phyloP scores from a whole-genome alignment of 2,329 filamentous ascomycete genomes.

The Phialophora verrucosa region DNA sequence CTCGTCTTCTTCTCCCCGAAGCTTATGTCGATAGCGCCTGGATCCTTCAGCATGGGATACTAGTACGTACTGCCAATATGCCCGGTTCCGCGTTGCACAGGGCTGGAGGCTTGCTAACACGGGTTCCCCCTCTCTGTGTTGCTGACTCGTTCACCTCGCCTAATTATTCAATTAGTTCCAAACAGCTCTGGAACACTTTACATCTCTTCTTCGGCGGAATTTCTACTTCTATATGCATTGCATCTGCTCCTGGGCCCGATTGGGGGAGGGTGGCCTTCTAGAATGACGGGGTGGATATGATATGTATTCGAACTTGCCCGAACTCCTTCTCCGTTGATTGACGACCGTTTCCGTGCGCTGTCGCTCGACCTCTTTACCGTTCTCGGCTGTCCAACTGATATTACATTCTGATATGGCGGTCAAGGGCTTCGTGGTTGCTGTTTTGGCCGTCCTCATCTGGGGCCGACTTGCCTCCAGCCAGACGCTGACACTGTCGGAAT shows the following conservation, averaged over 20 bases:
- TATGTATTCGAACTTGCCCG: neutral
- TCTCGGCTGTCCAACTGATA: neutral
- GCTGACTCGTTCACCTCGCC: constrained; percentile 10
- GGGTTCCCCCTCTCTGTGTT: neutral
- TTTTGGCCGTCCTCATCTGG: neutral
- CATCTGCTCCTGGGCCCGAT: neutral
- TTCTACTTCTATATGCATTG: neutral
- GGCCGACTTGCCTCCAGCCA: neutral
- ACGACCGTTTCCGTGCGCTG: neutral
- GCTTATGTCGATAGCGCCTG: constrained; percentile 2
- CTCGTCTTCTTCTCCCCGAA: neutral
- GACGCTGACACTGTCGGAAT: constrained; percentile 16
- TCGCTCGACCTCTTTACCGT: too few species aligned
- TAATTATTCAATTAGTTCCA: neutral
- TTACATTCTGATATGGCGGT: neutral
- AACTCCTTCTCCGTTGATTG: neutral
- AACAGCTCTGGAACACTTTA: constrained; percentile 12
- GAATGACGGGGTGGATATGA: neutral
- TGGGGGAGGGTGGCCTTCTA: neutral
- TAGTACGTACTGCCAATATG: too few species aligned
- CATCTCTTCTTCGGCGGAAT: neutral
- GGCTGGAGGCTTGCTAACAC: neutral
- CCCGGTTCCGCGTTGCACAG: constrained; percentile 1
- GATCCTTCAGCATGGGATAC: neutral
- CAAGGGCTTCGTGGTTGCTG: neutral